Evolutionary conservation across 1,284 basidiomycete species (phyloP), one percentile per base, ranked within the genome.

Genomic region (Peniophora sp.): DNA sequence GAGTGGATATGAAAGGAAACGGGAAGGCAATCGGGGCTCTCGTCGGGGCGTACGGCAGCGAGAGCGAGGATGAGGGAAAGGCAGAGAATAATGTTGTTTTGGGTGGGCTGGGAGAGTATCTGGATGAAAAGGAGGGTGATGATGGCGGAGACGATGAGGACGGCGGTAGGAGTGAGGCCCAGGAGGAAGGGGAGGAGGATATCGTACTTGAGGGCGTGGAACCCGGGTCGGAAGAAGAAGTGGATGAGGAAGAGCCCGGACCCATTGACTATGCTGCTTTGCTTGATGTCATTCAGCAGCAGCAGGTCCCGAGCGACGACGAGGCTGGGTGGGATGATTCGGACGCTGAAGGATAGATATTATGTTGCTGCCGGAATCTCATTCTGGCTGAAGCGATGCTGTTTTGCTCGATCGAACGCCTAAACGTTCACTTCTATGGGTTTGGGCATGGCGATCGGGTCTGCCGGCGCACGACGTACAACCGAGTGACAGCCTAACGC

Each of bases 11-110:
- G 50, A 72, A 69, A 52, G 75, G 68, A 34, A 81, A 77, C 5
- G 75, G 72, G 59, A 71, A 72, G 53, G 72, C 77, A 2, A 80
- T 89, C 22, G 68, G 61, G 3, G 78, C 74, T 16, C 63, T 89
- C 49, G 54, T 90, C 9, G 80, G 77, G 16, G 81, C 68, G 0
- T 89, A 91, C 62, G 83, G 79, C 25, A 89, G 83, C 58, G 81
- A 32, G 5, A 32, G 75, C 17, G 69, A 70, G 16, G 72, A 71
- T 14, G 69, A 71, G 22, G 73, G 73, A 27, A 70, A 67, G 9
- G 69, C 63, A 17, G 63, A 65, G 10, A 65, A 47, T 45, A 56
- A 59, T 19, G 50, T 54, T 2, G 51, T 52, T 11, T 50, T 19
- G 12, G 54, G 36, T 16, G 27, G 14, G 22, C 48, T 50, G 23